These are phyloP conservation scores for Colletotrichum sojae DNA, from an alignment of 2,329 filamentous ascomycete species.

Conservation along the genomic window DNA sequence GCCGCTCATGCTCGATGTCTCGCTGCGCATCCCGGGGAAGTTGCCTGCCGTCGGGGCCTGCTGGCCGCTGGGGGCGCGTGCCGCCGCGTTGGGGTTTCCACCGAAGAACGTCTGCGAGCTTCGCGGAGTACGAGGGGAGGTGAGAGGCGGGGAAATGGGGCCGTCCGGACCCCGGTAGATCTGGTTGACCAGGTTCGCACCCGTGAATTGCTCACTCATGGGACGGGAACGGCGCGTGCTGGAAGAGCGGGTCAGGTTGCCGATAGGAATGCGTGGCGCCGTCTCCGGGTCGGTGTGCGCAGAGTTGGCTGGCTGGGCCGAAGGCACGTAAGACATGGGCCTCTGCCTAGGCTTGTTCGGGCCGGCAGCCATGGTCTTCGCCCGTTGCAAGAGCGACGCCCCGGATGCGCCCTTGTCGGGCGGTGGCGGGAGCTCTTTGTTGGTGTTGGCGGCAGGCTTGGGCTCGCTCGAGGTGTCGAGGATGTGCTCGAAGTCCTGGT, in stretches of 20 bases:
- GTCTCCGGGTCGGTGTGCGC: slow-evolving; percentile 77
- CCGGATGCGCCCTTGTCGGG: slow-evolving; percentile 67
- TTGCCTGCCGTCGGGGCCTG: slow-evolving; percentile 68
- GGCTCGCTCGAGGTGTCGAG: slow-evolving; percentile 78
- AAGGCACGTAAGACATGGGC: slow-evolving; percentile 71
- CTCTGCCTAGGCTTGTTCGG: slow-evolving; percentile 61
- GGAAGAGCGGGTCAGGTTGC: slow-evolving; percentile 66
- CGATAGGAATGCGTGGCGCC: slow-evolving; percentile 82
- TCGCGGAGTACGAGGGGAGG: slow-evolving; percentile 71
- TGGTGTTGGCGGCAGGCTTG: slow-evolving; percentile 64
- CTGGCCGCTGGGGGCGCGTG: slow-evolving; percentile 65
- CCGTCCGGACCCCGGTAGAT: slow-evolving; percentile 86
- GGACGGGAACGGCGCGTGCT: slow-evolving; percentile 70
- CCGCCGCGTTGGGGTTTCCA: slow-evolving; percentile 67
- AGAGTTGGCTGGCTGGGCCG: slow-evolving; percentile 49
- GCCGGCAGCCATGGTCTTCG: slow-evolving; percentile 72
- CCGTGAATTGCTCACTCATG: slow-evolving; percentile 74
- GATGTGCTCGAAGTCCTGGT: slow-evolving; percentile 95
- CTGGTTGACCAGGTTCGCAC: slow-evolving; percentile 82
- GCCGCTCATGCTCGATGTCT: slow-evolving; percentile 75
- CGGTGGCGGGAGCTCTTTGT: slow-evolving; percentile 89
- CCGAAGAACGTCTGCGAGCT: slow-evolving; percentile 77
- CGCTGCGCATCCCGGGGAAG: slow-evolving; percentile 80
- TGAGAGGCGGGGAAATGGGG: slow-evolving; percentile 71
- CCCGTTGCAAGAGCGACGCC: slow-evolving; percentile 70